Evolutionary conservation across 2,329 filamentous ascomycete genomes (phyloP), one percentile per base, ranked within the genome.

Genomic region (Fragosphaeria purpurea): DNA sequence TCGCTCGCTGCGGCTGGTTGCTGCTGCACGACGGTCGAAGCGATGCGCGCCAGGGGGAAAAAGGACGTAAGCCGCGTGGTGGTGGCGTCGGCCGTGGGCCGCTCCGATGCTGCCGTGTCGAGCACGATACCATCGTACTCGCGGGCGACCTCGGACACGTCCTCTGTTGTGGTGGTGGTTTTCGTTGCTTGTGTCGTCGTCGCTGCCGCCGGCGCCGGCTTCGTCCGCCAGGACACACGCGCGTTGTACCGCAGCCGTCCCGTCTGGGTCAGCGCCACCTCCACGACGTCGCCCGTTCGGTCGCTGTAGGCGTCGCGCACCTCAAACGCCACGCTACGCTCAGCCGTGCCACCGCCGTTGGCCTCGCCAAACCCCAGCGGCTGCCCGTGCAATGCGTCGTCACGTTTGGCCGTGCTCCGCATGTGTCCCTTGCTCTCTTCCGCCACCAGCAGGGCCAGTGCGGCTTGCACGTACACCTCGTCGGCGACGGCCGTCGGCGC

Each of bases 381-480:
- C 48, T 70, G 63, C 2, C 76, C 75, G 57, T 75, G 77, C 30
- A 22, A 52, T 9, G 5, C 44, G 2, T 22, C 22, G 22, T 22
- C 22, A 22, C 22, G 22, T 22, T 22, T 22, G 35, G 10, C 31
- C 33, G 33, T 6, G 48, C 11, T 22, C 6, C 22, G 10, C 37
- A 22, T 39, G 6, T 13, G 10, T 31, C 40, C 41, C 53, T 42
- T 50, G 48, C 50, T 55, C 42, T 63, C 65, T 56, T 75, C 73
- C 53, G 77, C 67, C 46, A 76, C 71, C 48, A 87, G 67, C 57
- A 91, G 73, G 7, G 84, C 88, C 8, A 98, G 73, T 0, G 90
- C 90, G 7, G 89, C 90, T 70, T 98, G 93, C 0, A 85, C 83
- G 57, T 89, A 87, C 3, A 89, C 79, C 67, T 95, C 89, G 42